These are phyloP conservation scores for Trichosporon sp. DNA, from an alignment of 1,284 basidiomycete genomes.

Conservation along the genomic window DNA sequence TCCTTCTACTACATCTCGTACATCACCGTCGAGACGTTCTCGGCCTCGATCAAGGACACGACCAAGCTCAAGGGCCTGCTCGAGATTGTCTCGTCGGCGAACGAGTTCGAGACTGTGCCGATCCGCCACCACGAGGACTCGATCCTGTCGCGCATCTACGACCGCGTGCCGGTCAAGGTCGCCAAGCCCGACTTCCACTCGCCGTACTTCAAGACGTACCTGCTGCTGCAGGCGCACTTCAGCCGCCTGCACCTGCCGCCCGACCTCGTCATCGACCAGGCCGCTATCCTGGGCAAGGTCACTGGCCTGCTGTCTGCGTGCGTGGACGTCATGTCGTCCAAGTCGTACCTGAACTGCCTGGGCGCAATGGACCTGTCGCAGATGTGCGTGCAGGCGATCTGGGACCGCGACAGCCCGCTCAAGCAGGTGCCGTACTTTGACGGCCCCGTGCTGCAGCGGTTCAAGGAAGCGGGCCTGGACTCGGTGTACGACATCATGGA, in stretches of 20 bases:
- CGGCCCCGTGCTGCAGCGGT: conserved; percentile 75
- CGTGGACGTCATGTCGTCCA: conserved; percentile 96
- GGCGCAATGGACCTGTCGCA: conserved; percentile 99
- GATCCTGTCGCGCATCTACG: conserved; percentile 80
- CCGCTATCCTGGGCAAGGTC: conserved; percentile 78
- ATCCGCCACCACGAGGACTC: conserved; percentile 87
- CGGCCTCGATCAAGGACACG: conserved; percentile 86
- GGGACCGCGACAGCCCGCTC: conserved; percentile 91
- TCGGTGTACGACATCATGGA: conserved; percentile 96
- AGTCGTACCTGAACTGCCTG: conserved; percentile 87
- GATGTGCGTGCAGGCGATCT: conserved; percentile 97
- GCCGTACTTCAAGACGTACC: conserved; percentile 97
- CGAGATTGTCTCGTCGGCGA: conserved; percentile 92
- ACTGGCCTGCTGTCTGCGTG: conserved; percentile 85
- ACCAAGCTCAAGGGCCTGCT: conserved; percentile 97
- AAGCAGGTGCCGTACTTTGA: conserved; percentile 97
- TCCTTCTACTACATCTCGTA: conserved; percentile 65
- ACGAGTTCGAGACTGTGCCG: conserved; percentile 91
- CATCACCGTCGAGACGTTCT: conserved; percentile 95
- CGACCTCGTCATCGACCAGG: conserved; percentile 88
- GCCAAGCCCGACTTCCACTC: conserved; percentile 80
- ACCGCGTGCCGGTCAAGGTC: conserved; percentile 95
- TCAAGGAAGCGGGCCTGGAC: conserved; percentile 72
- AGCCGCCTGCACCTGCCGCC: conserved; percentile 83
- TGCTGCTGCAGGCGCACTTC: conserved; percentile 95